Percentiles rank a stretch among this genome's conserved stretches.
phyloP scores from a whole-genome alignment of 306 rosid genomes.

The Quercus alba region DNA sequence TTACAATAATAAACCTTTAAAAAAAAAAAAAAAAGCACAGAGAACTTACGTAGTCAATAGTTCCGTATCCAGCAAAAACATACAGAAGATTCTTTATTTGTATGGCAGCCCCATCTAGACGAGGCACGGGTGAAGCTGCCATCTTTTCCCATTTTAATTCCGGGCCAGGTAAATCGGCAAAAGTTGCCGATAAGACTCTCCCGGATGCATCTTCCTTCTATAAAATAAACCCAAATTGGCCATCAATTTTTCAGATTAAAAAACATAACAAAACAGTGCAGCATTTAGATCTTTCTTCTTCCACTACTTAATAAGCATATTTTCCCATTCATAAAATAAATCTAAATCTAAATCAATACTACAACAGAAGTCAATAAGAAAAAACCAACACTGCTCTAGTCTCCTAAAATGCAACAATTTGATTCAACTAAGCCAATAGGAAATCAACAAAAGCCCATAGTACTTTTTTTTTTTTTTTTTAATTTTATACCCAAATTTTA shows the following conservation, averaged over 20 bases:
- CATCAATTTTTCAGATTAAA: background rate
- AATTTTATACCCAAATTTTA: too few relatives aligned
- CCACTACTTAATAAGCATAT: background rate
- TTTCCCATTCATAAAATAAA: background rate
- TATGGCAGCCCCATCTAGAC: slow-evolving; percentile 90
- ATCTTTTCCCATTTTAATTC: slow-evolving; percentile 69
- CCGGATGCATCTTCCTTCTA: slow-evolving; percentile 28
- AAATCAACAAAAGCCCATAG: too few relatives aligned
- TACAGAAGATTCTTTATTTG: slow-evolving; percentile 75
- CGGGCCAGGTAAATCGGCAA: slow-evolving; percentile 80
- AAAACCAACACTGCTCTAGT: too few relatives aligned
- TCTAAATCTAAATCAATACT: too few relatives aligned
- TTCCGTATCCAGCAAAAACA: slow-evolving; percentile 89
- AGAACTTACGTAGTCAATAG: slow-evolving; percentile 51
- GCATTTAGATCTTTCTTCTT: background rate
- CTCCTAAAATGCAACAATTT: too few relatives aligned
- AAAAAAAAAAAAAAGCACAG: too few relatives aligned
- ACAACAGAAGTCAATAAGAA: too few relatives aligned
- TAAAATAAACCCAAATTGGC: background rate
- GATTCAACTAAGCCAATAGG: too few relatives aligned
- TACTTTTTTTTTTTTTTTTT: too few relatives aligned
- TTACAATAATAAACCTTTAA: background rate
- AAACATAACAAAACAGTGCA: background rate
- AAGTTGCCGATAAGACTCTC: slow-evolving; percentile 65
- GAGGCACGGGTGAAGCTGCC: slow-evolving; percentile 80